A percentile compares a stretch with the other conserved stretches of the same genome.
Evolutionary conservation across 2,329 filamentous ascomycete genomes (phyloP).

Genomic region (Fusarium anthophilum): DNA sequence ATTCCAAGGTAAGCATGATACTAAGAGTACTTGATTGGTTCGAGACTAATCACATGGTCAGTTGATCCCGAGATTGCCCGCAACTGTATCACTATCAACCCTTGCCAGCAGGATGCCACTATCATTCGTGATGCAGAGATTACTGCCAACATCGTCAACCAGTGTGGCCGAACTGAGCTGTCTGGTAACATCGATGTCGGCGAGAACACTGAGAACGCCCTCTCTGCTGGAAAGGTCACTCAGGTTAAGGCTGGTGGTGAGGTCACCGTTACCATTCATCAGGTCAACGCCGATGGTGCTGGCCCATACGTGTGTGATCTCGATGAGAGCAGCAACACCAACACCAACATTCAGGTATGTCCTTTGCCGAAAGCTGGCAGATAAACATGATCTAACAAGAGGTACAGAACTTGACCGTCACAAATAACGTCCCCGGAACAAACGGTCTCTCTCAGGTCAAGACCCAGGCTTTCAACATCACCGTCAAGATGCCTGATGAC

Average conservation of each 20-base stretch:
- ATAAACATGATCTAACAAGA: neutral
- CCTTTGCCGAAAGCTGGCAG: fast-evolving
- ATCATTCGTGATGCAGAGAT: constrained; percentile 69
- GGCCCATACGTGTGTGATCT: constrained; percentile 66
- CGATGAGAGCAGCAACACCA: constrained; percentile 57
- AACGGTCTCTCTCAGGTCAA: constrained; percentile 68
- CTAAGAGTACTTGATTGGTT: fast-evolving
- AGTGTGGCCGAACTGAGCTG: constrained; percentile 70
- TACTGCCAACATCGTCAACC: constrained; percentile 61
- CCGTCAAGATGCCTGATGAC: constrained; percentile 60
- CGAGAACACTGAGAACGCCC: constrained; percentile 62
- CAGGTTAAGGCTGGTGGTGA: constrained; percentile 57
- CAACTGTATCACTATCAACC: constrained; percentile 70
- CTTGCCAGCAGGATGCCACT: constrained; percentile 72
- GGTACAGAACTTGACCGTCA: constrained; percentile 55
- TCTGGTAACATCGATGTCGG: constrained; percentile 70
- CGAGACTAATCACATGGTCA: constrained; percentile 26
- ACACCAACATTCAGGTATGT: constrained; percentile 27
- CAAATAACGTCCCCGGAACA: constrained; percentile 66
- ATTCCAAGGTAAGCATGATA: constrained; percentile 54
- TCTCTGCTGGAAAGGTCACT: constrained; percentile 58
- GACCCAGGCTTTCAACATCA: constrained; percentile 65
- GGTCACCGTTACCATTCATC: constrained; percentile 69
- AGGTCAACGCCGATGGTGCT: constrained; percentile 73
- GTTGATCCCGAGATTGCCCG: constrained; percentile 65